Evolutionary conservation across 2,329 filamentous ascomycete species (phyloP), one percentile per base, ranked within the genome.

Genomic region (Botryotinia narcissicola): DNA sequence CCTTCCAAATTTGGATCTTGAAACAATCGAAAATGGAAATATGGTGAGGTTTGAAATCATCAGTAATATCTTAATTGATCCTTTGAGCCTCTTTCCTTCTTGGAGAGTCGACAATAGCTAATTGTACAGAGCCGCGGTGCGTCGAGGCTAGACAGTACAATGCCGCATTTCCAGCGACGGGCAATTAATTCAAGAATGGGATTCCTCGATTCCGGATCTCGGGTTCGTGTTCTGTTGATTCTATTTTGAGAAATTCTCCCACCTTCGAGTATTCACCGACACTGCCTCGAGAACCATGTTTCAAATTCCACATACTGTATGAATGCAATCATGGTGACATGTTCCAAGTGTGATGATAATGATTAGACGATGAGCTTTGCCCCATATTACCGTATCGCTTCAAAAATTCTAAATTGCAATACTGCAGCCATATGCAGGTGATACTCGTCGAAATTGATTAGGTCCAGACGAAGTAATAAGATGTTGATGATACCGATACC

Each of bases 51-150:
- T 57, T 69, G 63, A 51, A 73, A 62, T 73, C 63, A 73, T 44
- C 63, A 32, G 71, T 73, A 12, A 69, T 46, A 73, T 61, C 25
- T 32, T 73, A 69, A 46, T 61, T 69, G 71, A 60, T 69, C 71
- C 71, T 69, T 40, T 61, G 71, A 73, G 63, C 71, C 42, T 73
- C 71, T 61, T 60, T 51, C 10, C n/a, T 25, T 69, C 37, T 42
- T 60, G 18, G 51, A 46, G 29, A 18, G 35, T 44, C 40, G 61
- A 48, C 48, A 63, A 63, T 51, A 25, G 42, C 29, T 48, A 12
- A 16, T 54, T 57, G 66, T n/a, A 70, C 29, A 32, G 35, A 59
- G 64, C 46, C 46, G 64, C 25, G 48, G 46, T 32, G 48, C 44
- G 35, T 29, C 42, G 66, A 57, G 42, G 66, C 37, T 25, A 57